phyloP scores from a whole-genome alignment of 495 filamentous ascomycete genomes.

The Staphylotrichum tortipilum region DNA sequence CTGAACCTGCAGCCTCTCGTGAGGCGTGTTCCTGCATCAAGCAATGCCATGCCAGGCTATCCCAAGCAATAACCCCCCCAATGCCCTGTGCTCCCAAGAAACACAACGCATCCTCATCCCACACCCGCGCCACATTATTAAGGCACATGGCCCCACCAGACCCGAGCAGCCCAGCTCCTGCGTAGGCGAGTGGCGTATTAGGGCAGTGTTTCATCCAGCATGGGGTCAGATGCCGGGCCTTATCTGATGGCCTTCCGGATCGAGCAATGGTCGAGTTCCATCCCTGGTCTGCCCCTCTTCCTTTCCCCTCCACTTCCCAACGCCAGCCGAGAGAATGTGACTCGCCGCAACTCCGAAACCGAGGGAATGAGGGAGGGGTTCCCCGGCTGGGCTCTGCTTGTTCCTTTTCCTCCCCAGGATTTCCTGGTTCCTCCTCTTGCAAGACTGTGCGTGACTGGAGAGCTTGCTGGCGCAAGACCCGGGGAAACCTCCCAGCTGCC shows the following conservation, averaged over 20 bases:
- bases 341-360: not conserved
- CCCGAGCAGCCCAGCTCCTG: too few relatives aligned
- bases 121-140: too few relatives aligned
- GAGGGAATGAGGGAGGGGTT: not conserved
- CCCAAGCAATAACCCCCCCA: too few relatives aligned
- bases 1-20: too few relatives aligned
- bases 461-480: not conserved
- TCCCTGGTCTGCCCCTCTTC: not conserved
- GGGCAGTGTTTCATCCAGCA: not conserved
- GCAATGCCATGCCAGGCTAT: not conserved
- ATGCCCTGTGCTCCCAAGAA: too few relatives aligned
- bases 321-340: not conserved
- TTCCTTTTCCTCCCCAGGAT: not conserved
- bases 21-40: not conserved
- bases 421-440: not conserved
- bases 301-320: not conserved
- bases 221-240: conserved; percentile 11
- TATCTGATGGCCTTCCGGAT: conserved; percentile 21
- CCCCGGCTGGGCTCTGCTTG: not conserved
- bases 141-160: too few relatives aligned
- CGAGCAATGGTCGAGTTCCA: conserved; percentile 8
- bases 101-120: too few relatives aligned
- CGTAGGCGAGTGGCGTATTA: too few relatives aligned
- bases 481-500: conserved; percentile 1
- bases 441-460: not conserved